Conservation (phyloP, 441 rosid species). For the Aquilaria agallochum region DNA sequence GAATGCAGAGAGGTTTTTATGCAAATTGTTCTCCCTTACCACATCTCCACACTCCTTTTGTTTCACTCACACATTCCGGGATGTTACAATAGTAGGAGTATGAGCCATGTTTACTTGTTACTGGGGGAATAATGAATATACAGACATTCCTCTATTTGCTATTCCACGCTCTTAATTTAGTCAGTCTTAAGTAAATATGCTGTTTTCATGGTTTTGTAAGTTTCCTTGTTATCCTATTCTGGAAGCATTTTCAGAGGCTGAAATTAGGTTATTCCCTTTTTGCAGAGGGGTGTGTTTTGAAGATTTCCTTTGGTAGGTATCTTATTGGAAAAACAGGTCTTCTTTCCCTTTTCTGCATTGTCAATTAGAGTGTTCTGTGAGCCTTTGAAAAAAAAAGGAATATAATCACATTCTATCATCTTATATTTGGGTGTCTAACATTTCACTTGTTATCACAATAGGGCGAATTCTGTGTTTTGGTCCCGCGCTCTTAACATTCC, state of each 20-base stretch:
- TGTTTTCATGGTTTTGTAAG: too few species aligned
- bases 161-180: too few species aligned
- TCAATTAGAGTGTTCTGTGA: neutral
- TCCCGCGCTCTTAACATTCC: conserved; percentile 91
- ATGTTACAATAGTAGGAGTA: too few species aligned
- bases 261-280: conserved; percentile 15
- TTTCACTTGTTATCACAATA: conserved; percentile 23
- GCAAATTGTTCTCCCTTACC: too few species aligned
- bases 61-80: too few species aligned
- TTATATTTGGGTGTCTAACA: conserved; percentile 14
- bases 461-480: conserved; percentile 98
- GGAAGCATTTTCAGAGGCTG: neutral
- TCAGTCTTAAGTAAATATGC: too few species aligned
- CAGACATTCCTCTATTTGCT: too few species aligned
- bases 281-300: conserved; percentile 70
- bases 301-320: conserved; percentile 84
- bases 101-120: too few species aligned
- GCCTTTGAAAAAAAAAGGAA: conserved; percentile 1
- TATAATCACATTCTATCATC: conserved; percentile 9
- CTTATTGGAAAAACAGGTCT: neutral
- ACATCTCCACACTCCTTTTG: too few species aligned
- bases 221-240: too few species aligned
- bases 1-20: conserved; percentile 46
- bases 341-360: neutral
- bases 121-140: too few species aligned